Conservation (phyloP, 1,284 basidiomycete genomes). For the Heterobasidion parviporum region DNA sequence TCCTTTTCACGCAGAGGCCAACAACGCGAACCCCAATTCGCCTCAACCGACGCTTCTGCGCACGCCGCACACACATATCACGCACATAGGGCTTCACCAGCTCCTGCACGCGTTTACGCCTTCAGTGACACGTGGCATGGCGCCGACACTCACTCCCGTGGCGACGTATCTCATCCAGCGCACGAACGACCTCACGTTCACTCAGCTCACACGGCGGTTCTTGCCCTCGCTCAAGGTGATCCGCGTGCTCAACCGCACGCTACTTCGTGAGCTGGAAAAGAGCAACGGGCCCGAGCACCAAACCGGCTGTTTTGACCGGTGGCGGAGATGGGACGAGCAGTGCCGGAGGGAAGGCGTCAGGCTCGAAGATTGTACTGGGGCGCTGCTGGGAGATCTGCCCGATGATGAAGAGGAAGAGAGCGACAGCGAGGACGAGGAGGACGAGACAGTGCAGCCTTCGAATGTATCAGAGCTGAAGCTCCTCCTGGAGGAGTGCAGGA, state of each 20-base stretch:
- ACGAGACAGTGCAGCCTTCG: conserved; percentile 17
- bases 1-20: conserved; percentile 20
- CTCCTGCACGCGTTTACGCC: conserved; percentile 49
- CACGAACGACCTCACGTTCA: conserved; percentile 59
- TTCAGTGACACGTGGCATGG: neutral
- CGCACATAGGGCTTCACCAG: conserved; percentile 60
- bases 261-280: conserved; percentile 50
- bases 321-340: conserved; percentile 59
- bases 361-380: conserved; percentile 64
- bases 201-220: conserved; percentile 40
- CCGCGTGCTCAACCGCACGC: conserved; percentile 43
- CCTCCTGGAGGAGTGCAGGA: conserved; percentile 39
- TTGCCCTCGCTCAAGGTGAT: conserved; percentile 56
- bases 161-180: conserved; percentile 38
- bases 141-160: conserved; percentile 27
- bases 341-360: conserved; percentile 38
- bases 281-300: conserved; percentile 37
- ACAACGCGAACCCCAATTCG: conserved; percentile 17
- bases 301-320: conserved; percentile 26
- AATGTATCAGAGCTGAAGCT: conserved; percentile 34
- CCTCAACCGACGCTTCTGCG: conserved; percentile 28
- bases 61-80: conserved; percentile 47
- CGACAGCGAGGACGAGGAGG: conserved; percentile 26
- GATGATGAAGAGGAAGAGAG: conserved; percentile 27
- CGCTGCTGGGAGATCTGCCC: conserved; percentile 48